These are phyloP conservation scores for Hyaloperonospora brassicae DNA, from an alignment of 352 stramenopile species.

Conservation along the genomic window DNA sequence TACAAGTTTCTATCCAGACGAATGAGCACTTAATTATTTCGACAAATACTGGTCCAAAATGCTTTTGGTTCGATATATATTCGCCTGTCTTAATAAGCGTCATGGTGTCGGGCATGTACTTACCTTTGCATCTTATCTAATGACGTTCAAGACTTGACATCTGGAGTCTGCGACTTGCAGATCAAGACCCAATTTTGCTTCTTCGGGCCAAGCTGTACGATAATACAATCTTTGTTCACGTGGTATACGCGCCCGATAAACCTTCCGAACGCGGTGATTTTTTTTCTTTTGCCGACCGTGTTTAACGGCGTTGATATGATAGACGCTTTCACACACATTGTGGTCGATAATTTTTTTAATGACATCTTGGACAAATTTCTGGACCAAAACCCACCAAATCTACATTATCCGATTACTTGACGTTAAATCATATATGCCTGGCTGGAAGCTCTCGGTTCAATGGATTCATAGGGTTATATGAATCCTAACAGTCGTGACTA, in stretches of 20 bases:
- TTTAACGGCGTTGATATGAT: background rate
- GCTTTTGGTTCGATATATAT: conserved; percentile 14
- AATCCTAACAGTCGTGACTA: conserved; percentile 7
- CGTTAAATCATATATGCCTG: background rate
- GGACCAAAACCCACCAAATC: background rate
- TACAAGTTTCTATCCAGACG: conserved; percentile 11
- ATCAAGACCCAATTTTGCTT: conserved; percentile 12
- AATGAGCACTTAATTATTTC: conserved; percentile 7
- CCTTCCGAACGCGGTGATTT: background rate
- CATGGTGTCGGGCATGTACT: conserved; percentile 8
- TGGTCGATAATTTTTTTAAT: background rate
- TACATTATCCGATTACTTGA: background rate
- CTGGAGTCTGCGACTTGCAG: background rate
- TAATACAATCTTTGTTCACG: conserved; percentile 1
- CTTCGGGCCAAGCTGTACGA: conserved; percentile 6
- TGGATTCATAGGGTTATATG: conserved; percentile 14
- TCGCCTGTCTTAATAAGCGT: conserved; percentile 8
- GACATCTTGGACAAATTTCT: background rate
- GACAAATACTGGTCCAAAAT: conserved; percentile 10
- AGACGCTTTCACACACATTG: background rate
- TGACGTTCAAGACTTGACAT: conserved; percentile 6
- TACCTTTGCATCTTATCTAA: conserved; percentile 8
- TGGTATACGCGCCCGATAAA: conserved; percentile 15
- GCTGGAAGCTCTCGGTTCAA: background rate
- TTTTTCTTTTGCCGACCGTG: conserved; percentile 1